phyloP scores from a whole-genome alignment of 2,329 filamentous ascomycete genomes.

The Venturia pyrina region DNA sequence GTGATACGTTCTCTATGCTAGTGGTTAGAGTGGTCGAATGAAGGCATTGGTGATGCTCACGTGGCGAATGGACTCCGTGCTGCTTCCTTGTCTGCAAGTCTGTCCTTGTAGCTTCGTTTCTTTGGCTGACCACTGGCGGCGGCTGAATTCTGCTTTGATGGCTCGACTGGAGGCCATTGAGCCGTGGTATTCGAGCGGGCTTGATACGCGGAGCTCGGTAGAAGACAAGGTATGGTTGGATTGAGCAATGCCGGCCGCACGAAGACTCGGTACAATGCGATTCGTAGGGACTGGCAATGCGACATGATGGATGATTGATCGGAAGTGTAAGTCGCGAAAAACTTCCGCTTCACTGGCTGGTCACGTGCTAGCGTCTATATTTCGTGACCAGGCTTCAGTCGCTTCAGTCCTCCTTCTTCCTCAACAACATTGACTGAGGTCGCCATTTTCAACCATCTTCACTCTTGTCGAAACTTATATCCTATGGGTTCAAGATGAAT shows the following conservation, averaged over 20 bases:
- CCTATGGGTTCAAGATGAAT: conserved; percentile 18
- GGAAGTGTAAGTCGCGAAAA: background rate
- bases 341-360: background rate
- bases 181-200: background rate
- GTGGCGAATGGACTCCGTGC: background rate
- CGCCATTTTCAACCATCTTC: background rate
- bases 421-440: background rate
- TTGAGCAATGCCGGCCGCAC: background rate
- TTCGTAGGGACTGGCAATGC: conserved; percentile 8
- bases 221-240: background rate
- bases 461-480: background rate
- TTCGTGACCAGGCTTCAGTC: background rate
- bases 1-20: background rate
- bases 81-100: background rate
- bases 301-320: background rate
- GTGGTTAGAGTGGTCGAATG: background rate
- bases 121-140: background rate
- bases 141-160: background rate
- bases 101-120: conserved; percentile 8
- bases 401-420: no score
- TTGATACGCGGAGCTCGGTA: background rate
- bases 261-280: conserved; percentile 8
- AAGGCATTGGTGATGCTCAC: background rate
- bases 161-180: background rate
- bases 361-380: background rate